Conservation (phyloP, 1,284 basidiomycete genomes). For the Ganoderma sp. region DNA sequence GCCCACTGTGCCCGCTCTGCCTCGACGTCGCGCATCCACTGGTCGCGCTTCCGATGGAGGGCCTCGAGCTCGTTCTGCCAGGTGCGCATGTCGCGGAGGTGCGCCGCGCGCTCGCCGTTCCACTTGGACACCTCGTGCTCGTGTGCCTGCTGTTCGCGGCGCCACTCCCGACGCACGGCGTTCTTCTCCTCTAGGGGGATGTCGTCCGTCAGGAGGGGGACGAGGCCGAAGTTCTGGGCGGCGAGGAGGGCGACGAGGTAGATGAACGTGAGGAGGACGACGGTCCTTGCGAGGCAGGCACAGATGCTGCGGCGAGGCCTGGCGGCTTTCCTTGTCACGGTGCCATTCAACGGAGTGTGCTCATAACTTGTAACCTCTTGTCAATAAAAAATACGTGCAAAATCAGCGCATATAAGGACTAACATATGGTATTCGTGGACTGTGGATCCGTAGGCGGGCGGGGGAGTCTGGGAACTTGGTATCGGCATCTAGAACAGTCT, state of each 20-base stretch:
- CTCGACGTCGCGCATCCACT: constrained; percentile 11
- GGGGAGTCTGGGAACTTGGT: neutral
- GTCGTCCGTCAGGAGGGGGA: constrained; percentile 16
- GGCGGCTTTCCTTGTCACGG: neutral
- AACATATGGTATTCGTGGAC: constrained; percentile 1
- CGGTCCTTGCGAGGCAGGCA: neutral
- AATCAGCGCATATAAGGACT: neutral
- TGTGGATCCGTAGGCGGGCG: neutral
- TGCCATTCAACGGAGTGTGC: constrained; percentile 5
- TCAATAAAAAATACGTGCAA: too few species aligned
- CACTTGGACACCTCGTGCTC: constrained; percentile 9
- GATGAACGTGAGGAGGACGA: neutral
- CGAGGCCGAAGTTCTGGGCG: constrained; percentile 14
- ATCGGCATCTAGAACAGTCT: neutral
- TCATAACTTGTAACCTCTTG: neutral
- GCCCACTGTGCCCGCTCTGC: constrained; percentile 10
- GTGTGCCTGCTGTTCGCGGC: constrained; percentile 10
- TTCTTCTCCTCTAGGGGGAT: constrained; percentile 9
- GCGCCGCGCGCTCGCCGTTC: constrained; percentile 17
- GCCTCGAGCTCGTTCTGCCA: neutral
- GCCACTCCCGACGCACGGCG: constrained; percentile 11
- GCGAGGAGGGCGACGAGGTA: constrained; percentile 17
- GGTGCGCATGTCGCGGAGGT: constrained; percentile 11
- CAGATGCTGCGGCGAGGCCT: neutral
- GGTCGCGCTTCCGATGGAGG: constrained; percentile 8